Evolutionary conservation across 331 rosid genomes (phyloP).

Genomic region (Acacia pycnantha): DNA sequence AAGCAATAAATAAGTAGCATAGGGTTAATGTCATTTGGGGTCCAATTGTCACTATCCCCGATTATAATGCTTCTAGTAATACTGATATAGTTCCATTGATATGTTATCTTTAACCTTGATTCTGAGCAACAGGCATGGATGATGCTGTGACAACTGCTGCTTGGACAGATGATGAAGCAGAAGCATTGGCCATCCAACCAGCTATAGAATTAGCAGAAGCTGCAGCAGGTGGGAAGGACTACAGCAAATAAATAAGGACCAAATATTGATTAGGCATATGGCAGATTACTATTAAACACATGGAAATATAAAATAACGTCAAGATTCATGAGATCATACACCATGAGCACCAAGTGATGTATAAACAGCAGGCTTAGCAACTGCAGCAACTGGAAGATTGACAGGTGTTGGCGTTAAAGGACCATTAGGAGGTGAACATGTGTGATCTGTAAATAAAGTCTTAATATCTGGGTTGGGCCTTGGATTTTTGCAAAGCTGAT

Average conservation of each 20-base stretch:
- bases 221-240: conserved; percentile 79
- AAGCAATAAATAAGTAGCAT: background rate
- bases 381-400: conserved; percentile 70
- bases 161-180: conserved; percentile 92
- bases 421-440: conserved; percentile 69
- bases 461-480: conserved; percentile 75
- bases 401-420: conserved; percentile 67
- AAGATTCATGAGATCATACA: conserved; percentile 57
- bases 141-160: conserved; percentile 95
- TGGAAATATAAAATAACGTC: background rate
- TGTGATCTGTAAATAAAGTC: conserved; percentile 80
- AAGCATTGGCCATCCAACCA: conserved; percentile 95
- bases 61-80: background rate
- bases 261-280: conserved; percentile 26
- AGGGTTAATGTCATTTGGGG: background rate
- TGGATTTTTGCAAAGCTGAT: conserved; percentile 80
- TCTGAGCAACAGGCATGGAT: conserved; percentile 77
- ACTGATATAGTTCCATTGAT: background rate
- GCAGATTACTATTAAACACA: background rate
- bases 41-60: background rate
- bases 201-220: conserved; percentile 66
- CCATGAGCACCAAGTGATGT: conserved; percentile 69
- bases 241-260: conserved; percentile 29
- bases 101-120: conserved; percentile 63
- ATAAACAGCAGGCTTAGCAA: conserved; percentile 71